phyloP scores from a whole-genome alignment of 495 filamentous ascomycete genomes.

The Talaromyces adpressus region DNA sequence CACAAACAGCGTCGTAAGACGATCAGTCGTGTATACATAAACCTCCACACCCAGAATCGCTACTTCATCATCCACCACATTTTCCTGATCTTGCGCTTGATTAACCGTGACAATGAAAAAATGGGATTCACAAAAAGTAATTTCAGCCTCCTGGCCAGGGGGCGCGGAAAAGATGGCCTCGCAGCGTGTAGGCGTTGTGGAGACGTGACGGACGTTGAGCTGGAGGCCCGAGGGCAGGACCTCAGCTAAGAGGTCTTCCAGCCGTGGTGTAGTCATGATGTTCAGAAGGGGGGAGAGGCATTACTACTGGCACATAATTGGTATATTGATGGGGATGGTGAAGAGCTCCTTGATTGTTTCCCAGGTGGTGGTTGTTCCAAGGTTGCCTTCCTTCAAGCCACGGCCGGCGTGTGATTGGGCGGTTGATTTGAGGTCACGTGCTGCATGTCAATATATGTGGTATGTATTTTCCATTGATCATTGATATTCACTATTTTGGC shows the following conservation, averaged over 20 bases:
- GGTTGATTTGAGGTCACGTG: conserved; percentile 1
- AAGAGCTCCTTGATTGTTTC: not conserved
- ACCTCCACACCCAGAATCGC: conserved; percentile 64
- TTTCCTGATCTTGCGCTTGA: conserved; percentile 13
- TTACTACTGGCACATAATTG: not conserved
- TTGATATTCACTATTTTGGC: too few species aligned
- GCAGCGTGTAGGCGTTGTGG: conserved; percentile 69
- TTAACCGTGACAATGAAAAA: conserved; percentile 70
- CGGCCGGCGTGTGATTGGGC: not conserved
- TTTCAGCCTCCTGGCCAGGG: conserved; percentile 56
- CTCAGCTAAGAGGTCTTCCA: conserved; percentile 51
- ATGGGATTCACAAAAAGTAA: conserved; percentile 83
- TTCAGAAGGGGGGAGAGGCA: not conserved
- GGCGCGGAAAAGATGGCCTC: conserved; percentile 73
- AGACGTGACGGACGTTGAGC: conserved; percentile 78
- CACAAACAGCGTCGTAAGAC: conserved; percentile 82
- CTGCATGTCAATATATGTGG: not conserved
- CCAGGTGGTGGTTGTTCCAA: not conserved
- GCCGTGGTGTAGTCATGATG: conserved; percentile 5
- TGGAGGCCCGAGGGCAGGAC: conserved; percentile 62
- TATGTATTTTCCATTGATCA: not conserved
- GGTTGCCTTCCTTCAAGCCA: not conserved
- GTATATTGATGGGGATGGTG: not conserved
- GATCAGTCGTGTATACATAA: conserved; percentile 61
- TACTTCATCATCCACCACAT: conserved; percentile 25